Percentiles rank a stretch among this genome's conserved stretches.
phyloP scores from a whole-genome alignment of 306 rosid genomes.

The Fragaria nilgerrensis region DNA sequence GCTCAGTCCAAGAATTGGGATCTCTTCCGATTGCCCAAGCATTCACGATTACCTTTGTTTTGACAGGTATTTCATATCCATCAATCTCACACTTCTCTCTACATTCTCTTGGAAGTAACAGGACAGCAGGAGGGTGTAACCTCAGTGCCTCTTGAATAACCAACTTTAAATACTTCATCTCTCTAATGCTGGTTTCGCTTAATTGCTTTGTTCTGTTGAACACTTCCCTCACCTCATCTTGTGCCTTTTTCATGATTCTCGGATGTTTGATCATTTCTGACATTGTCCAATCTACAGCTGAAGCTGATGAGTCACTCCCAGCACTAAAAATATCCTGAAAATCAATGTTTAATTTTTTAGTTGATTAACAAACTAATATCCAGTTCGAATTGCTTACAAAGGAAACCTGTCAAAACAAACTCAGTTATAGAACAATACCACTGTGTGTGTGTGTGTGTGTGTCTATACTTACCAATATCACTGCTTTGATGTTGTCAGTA shows the following conservation, averaged over 20 bases:
- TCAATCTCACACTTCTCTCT: neutral
- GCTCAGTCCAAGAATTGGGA: slow-evolving; percentile 7
- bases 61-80: slow-evolving; percentile 16
- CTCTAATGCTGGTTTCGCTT: slow-evolving; percentile 1
- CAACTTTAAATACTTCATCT: slow-evolving; percentile 16
- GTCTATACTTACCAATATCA: neutral
- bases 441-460: too few species aligned
- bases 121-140: slow-evolving; percentile 2
- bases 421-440: too few species aligned
- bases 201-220: neutral
- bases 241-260: slow-evolving; percentile 19
- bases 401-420: neutral
- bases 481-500: slow-evolving; percentile 4
- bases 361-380: neutral
- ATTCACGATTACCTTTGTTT: slow-evolving; percentile 15
- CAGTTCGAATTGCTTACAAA: neutral
- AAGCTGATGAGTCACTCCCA: slow-evolving; percentile 15
- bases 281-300: slow-evolving; percentile 18
- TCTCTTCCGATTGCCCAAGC: slow-evolving; percentile 22
- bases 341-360: neutral
- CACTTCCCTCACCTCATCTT: slow-evolving; percentile 15
- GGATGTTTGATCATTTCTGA: slow-evolving; percentile 13
- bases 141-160: slow-evolving; percentile 16
- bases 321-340: slow-evolving; percentile 20
- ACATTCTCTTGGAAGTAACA: slow-evolving; percentile 18